phyloP scores from a whole-genome alignment of 495 filamentous ascomycete genomes.

The Hypoxylon perforatum region DNA sequence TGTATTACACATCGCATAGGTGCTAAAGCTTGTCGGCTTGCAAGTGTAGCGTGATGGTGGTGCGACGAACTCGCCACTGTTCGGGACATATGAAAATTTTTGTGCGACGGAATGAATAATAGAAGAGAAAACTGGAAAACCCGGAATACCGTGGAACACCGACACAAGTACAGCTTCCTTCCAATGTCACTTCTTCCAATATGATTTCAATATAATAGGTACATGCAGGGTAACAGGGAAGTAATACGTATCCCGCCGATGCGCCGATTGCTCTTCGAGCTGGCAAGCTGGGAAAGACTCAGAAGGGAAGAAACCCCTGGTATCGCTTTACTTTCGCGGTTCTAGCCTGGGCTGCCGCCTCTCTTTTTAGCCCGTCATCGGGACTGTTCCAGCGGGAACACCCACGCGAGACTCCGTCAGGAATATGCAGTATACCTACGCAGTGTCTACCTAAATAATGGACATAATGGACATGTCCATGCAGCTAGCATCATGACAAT shows the following conservation, averaged over 20 bases:
- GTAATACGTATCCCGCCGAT: constrained; percentile 30
- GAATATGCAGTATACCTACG: not conserved
- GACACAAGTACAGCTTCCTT: constrained; percentile 18
- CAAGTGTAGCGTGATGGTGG: constrained; percentile 38
- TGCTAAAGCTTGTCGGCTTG: constrained; percentile 22
- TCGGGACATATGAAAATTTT: constrained; percentile 17
- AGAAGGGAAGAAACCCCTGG: constrained; percentile 4
- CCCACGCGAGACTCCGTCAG: constrained; percentile 1
- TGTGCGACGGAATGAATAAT: constrained; percentile 32
- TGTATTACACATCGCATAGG: not conserved
- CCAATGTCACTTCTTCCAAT: too few relatives aligned
- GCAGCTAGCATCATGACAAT: constrained; percentile 33
- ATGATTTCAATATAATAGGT: constrained; percentile 33
- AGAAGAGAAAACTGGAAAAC: constrained; percentile 23
- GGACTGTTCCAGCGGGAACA: constrained; percentile 10
- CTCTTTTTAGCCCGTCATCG: constrained; percentile 2
- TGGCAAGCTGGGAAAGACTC: not conserved
- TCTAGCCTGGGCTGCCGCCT: constrained; percentile 22
- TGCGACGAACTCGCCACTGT: constrained; percentile 39
- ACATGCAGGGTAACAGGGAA: constrained; percentile 32
- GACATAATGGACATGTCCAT: not conserved
- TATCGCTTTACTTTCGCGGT: constrained; percentile 24
- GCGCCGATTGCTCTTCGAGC: constrained; percentile 25
- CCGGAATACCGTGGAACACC: constrained; percentile 29
- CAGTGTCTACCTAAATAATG: not conserved